Evolutionary conservation across 2,329 filamentous ascomycete species (phyloP), one percentile per base, ranked within the genome.

Genomic region (Penicillium sp.): DNA sequence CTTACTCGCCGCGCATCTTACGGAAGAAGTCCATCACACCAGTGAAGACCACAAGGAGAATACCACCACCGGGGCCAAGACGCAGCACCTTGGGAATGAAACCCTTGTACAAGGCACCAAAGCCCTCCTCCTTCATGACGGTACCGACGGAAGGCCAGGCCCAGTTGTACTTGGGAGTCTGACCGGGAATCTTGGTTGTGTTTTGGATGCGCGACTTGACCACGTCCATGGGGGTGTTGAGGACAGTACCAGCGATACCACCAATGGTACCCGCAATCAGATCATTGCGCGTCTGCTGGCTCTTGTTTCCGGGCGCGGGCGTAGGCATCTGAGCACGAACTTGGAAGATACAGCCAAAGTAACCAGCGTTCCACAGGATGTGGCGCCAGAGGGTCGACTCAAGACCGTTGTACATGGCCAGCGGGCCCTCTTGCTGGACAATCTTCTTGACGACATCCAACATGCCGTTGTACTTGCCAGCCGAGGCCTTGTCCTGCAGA

Each of bases 181-280:
- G 73, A 4, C 92, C 92, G n/a, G 84, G 65, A 26, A 94, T 71
- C 73, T 85, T 90, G 51, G 85, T 75, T 39, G 79, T 87, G 71
- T 98, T 98, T 69, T 98, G 92, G 53, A 98, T 98, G 48, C 92
- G 83, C 51, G 85, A 93, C 78, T 98, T 98, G 70, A 96, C 89
- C 13, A 96, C 90, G 59, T 96, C 89, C 79, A 95, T 82, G 41
- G 89, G 88, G 2, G 90, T 96, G 74, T 98, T 98, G 48, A 96
- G 62, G 27, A 95, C 76, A 2, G 90, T 98, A 64, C 92, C 90
- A 35, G 83, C 73, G 4, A 89, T 96, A 45, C 92, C 92, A 68
- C 92, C 92, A 48, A 95, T 68, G 29, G 83, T 76, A 63, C 92
- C 92, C 13, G 88, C 88, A 39, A 94, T 69, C 50, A 98, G 70